Base-by-base conservation (phyloP, 306 rosid species). In the Pyrus betulifolia region DNA sequence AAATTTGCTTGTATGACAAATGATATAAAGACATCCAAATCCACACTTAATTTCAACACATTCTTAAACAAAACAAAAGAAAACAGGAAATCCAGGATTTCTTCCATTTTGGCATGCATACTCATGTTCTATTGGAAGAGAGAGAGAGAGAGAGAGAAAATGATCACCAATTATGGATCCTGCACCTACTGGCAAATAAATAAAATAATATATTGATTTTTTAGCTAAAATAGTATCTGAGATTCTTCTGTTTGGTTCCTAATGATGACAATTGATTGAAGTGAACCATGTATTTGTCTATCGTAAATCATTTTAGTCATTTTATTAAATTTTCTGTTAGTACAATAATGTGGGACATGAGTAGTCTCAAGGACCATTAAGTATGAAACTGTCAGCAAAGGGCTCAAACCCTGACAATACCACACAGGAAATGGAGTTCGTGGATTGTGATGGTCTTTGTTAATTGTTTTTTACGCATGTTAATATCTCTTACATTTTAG, bases 361-460 rank as follows among this genome's bases (percentile, higher is more conserved):
- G 40, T 35, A 1, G 8, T 38, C 10, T 38, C 42, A 38, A 38
- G 9, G 42, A 38, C 42, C 42, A 44, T 60, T 74, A 13, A 49
- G 69, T 74, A 35, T 33, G 11, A 18, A 27, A 13, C 27, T 19
- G 78, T 61, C 78, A 27, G 45, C 78, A 44, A 46, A 45, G 67
- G 78, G 70, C 14, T 19, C 15, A 28, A 28, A 45, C 44, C 46
- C 78, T 46, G 78, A 74, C 78, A 74, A 4, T 28, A 27, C 70
- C 23, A 74, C 70, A 28, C 70, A 19, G 60, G 60, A 33, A 74
- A 61, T 27, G 60, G 70, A 74, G 78, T 62, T 74, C 70, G 78
- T 45, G 78, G 61, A 74, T 19, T 62, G 78, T 62, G 78, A 28
- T 62, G 45, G 38, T 62, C 33, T 44, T 62, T 61, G 45, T 74